Evolutionary conservation across 1,284 basidiomycete genomes (phyloP), one percentile per base, ranked within the genome.

Genomic region (Pterula multifida): DNA sequence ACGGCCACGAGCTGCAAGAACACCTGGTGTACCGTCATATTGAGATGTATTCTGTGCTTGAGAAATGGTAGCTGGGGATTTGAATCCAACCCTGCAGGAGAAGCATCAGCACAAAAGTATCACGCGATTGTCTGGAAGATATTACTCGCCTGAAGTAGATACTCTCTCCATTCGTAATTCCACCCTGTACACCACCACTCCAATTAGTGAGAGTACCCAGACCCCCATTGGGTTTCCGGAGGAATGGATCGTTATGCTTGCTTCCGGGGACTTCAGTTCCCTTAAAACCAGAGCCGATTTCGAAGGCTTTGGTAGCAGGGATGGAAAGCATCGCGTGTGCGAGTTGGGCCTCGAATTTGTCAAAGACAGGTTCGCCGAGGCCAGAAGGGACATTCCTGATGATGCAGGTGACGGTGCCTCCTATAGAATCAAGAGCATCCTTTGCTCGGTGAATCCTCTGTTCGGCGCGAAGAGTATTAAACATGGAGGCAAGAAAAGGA

Each of bases 271-370:
- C 84, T 66, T 92, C 85, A n/a, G 93, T 93, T 15, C 96, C 96
- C 55, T 82, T 76, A 79, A 99, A 97, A 26, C 96, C 96, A 23
- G 91, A 95, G 47, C 96, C 96, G 57, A 98, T 85, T 70, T 99
- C 96, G 65, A 99, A 98, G 2, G 82, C 93, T 65, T 99, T 99
- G 52, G 96, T 98, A 3, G 96, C 95, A 26, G 96, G 96, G 61
- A 98, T 98, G 54, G 90, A 94, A 52, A 99, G 79, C 94, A 99
- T 98, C 15, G 96, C 96, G 65, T 98, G 96, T 2, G 81, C 96
- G 53, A 99, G 82, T 58, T 84, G 81, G 26, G 96, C 96, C 67
- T 98, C 96, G 63, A 98, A 85, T 72, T 98, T 98, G 77, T 99
- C 94, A 65, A 99, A 98, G 52, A 91, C 89, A 45, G 96, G 96